Conservation (phyloP, 768 basidiomycete species). For the Mycena polygramma region DNA sequence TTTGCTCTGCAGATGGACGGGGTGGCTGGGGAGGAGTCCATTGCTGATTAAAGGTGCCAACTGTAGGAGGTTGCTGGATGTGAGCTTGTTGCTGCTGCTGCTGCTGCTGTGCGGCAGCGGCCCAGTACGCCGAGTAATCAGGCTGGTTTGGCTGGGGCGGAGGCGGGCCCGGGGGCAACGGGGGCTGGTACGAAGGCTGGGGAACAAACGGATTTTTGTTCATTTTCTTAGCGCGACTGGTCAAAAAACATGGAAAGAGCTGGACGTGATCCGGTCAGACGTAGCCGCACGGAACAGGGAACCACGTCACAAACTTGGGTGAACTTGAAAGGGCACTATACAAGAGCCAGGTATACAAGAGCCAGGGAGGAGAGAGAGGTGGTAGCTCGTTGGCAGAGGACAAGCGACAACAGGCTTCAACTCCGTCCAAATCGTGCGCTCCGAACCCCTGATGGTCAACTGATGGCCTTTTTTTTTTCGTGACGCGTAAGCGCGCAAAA, state of each 20-base stretch:
- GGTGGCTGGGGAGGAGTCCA: slow-evolving; percentile 76
- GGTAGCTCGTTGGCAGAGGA: slow-evolving; percentile 1
- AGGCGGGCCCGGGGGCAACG: slow-evolving; percentile 84
- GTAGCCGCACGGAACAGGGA: neutral
- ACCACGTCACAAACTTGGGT: slow-evolving; percentile 1
- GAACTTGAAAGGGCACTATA: neutral
- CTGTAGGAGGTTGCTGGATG: slow-evolving; percentile 60
- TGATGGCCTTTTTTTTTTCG: slow-evolving; percentile 11
- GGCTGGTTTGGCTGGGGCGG: slow-evolving; percentile 75
- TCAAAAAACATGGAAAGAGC: slow-evolving; percentile 10
- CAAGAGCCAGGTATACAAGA: neutral
- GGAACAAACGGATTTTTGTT: slow-evolving; percentile 90
- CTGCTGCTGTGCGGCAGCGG: slow-evolving; percentile 53
- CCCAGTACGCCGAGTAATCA: slow-evolving; percentile 87
- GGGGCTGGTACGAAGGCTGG: slow-evolving; percentile 79
- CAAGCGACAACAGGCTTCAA: slow-evolving; percentile 8
- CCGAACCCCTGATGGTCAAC: slow-evolving; percentile 1
- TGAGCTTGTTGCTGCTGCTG: slow-evolving; percentile 61
- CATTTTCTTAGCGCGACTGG: slow-evolving; percentile 55
- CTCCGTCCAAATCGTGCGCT: slow-evolving; percentile 7
- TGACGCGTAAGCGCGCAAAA: slow-evolving; percentile 1
- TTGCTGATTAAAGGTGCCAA: slow-evolving; percentile 71
- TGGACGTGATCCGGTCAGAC: slow-evolving; percentile 24
- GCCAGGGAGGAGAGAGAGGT: slow-evolving; percentile 2
- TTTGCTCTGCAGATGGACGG: slow-evolving; percentile 82